These are phyloP conservation scores for Nigrospora sphaerica DNA, from an alignment of 2,329 filamentous ascomycete genomes.

Conservation along the genomic window DNA sequence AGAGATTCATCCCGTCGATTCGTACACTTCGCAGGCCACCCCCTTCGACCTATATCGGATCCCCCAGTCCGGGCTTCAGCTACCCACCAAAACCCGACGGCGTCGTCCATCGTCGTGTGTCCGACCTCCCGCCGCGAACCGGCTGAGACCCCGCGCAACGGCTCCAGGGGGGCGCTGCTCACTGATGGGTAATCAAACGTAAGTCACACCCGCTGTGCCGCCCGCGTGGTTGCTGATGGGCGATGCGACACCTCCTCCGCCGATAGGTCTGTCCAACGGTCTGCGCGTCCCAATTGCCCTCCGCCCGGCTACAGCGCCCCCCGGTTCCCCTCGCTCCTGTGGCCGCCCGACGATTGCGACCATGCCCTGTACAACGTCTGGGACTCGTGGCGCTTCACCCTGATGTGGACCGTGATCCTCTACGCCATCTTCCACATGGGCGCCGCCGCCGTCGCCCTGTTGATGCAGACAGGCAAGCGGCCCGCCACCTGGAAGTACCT, in stretches of 20 bases:
- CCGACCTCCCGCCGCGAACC: too few species aligned
- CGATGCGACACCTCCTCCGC: too few species aligned
- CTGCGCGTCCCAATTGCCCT: conserved; percentile 19
- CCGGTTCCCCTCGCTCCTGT: conserved; percentile 75
- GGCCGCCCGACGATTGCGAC: conserved; percentile 50
- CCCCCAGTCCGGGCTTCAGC: too few species aligned
- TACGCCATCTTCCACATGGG: conserved; percentile 69
- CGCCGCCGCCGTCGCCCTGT: conserved; percentile 63
- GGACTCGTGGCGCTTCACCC: conserved; percentile 83
- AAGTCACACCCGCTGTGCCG: background rate
- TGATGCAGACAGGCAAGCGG: conserved; percentile 58
- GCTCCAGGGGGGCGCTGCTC: too few species aligned
- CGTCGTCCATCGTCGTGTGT: too few species aligned
- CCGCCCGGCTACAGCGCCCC: conserved; percentile 59
- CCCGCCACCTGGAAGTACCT: conserved; percentile 52
- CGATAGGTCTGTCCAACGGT: background rate
- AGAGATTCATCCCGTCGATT: too few species aligned
- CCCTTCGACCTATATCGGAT: too few species aligned
- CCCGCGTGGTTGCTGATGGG: background rate
- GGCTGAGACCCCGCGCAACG: too few species aligned
- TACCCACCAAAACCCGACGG: too few species aligned
- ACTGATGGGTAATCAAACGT: conserved; percentile 14
- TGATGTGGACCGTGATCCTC: conserved; percentile 79
- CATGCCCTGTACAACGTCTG: conserved; percentile 63
- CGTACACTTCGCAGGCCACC: too few species aligned